phyloP scores from a whole-genome alignment of 2,329 filamentous ascomycete species.

The Pleoardoris graminearum region DNA sequence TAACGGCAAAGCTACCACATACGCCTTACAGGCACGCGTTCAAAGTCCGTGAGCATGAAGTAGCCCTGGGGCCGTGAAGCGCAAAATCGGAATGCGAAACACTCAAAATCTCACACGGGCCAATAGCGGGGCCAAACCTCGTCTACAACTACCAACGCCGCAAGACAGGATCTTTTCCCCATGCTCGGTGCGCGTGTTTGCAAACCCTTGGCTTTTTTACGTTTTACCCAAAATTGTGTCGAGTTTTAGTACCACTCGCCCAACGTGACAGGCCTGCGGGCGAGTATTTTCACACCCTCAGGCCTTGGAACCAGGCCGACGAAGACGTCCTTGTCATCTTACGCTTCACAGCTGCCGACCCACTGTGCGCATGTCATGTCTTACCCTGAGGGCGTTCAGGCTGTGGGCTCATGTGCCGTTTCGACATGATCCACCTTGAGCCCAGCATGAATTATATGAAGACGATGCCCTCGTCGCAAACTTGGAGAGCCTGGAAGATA shows the following conservation, averaged over 20 bases:
- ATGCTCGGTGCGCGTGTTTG: constrained; percentile 4
- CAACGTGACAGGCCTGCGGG: not conserved
- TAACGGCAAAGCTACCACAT: too few species aligned
- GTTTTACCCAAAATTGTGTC: constrained; percentile 6
- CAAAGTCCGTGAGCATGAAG: too few species aligned
- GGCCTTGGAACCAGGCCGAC: not conserved
- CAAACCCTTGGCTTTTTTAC: not conserved
- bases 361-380: constrained; percentile 3
- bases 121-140: not conserved
- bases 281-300: constrained; percentile 1
- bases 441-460: constrained; percentile 11
- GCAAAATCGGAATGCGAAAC: too few species aligned
- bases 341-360: constrained; percentile 4
- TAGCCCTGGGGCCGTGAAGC: too few species aligned
- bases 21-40: too few species aligned
- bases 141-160: not conserved
- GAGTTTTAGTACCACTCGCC: not conserved
- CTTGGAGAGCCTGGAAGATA: not conserved
- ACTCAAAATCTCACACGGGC: not conserved
- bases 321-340: not conserved
- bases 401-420: constrained; percentile 8
- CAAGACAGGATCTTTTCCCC: not conserved
- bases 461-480: not conserved
- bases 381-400: constrained; percentile 1
- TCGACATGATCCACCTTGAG: not conserved